Base-by-base conservation (phyloP, 1,284 basidiomycete genomes). In the Paramarasmius palmivorus region DNA sequence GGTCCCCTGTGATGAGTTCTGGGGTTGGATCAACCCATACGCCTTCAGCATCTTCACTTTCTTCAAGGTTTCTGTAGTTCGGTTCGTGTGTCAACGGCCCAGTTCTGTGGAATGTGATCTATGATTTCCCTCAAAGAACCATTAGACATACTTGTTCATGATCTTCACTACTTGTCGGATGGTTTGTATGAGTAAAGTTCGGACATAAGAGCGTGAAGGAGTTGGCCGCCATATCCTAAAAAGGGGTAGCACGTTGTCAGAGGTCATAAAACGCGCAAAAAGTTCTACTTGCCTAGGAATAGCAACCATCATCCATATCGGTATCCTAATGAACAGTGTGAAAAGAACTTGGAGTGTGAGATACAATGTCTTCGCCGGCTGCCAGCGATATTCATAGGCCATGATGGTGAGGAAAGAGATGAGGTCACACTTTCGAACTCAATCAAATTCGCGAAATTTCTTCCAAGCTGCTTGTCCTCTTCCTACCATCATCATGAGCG, bases 1-100 rank as follows among this genome's bases (percentile, higher is more conserved):
- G 64, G 36, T 81, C 73, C 2, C 76, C 82, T 0, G 65, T 69
- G 37, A 86, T 61, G n/a, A 81, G 65, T 3, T 76, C 62, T 3
- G 77, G 72, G 29, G 68, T 69, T 2, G 74, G 70, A 4, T 76
- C 69, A 26, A 85, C 71, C 82, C 81, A 84, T 10, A 83, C 68
- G 26, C 76, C 77, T 56, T 77, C 73, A 19, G 73, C 68, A 29
- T 68, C 69, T 22, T 55, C 32, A 34, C 75, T 63, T 42, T 78
- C 72, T 26, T 74, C 69, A 46, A 63, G 63, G 57, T 78, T 68
- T 32, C 7, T 32, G 29, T 32, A 32, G 50, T 73, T 70, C 22
- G 79, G 73, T 10, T 59, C 37, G 4, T 50, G 55, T 1, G 58
- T 44, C 5, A 75, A 40, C 8, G 68, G 64, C 7, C 77, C 74